These are phyloP conservation scores for Neurospora sp. DNA, from an alignment of 495 filamentous ascomycete genomes.

Conservation along the genomic window DNA sequence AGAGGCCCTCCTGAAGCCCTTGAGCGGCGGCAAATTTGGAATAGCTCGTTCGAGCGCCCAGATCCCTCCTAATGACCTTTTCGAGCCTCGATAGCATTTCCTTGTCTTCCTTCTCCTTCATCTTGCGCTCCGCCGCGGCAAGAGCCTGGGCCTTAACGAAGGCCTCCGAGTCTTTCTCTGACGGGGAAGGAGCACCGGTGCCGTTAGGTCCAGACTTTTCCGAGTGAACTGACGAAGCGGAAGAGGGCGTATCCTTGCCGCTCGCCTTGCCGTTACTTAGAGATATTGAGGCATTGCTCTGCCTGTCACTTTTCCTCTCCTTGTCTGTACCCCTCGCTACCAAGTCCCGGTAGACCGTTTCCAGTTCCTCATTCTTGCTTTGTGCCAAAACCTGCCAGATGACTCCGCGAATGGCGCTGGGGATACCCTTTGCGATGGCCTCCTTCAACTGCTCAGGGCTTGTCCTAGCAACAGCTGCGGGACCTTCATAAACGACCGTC, in stretches of 20 bases:
- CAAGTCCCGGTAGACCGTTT: slow-evolving; percentile 78
- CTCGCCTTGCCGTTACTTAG: slow-evolving; percentile 26
- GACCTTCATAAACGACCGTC: slow-evolving; percentile 84
- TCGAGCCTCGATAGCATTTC: slow-evolving; percentile 69
- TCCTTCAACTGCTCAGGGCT: slow-evolving; percentile 80
- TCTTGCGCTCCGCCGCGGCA: slow-evolving; percentile 54
- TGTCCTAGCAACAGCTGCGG: slow-evolving; percentile 70
- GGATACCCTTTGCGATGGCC: slow-evolving; percentile 89
- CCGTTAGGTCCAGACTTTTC: slow-evolving; percentile 60
- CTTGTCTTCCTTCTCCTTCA: slow-evolving; percentile 67
- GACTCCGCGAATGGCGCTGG: slow-evolving; percentile 86
- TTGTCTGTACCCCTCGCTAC: slow-evolving; percentile 72
- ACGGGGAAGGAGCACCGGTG: slow-evolving; percentile 44
- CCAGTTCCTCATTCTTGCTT: slow-evolving; percentile 83
- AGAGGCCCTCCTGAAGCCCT: slow-evolving; percentile 87
- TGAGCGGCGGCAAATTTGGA: slow-evolving; percentile 85
- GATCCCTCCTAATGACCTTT: slow-evolving; percentile 78
- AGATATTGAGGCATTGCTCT: slow-evolving; percentile 26
- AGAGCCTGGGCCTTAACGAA: slow-evolving; percentile 55
- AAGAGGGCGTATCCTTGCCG: slow-evolving; percentile 60
- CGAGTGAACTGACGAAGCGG: slow-evolving; percentile 73
- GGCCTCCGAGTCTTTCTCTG: slow-evolving; percentile 56
- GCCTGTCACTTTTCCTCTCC: slow-evolving; percentile 46
- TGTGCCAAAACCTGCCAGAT: slow-evolving; percentile 97
- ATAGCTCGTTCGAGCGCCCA: slow-evolving; percentile 89